A percentile compares a stretch with the other conserved stretches of the same genome.
Conservation (phyloP, 2,329 filamentous ascomycete genomes). For the Pseudocercospora pini-densiflorae region DNA sequence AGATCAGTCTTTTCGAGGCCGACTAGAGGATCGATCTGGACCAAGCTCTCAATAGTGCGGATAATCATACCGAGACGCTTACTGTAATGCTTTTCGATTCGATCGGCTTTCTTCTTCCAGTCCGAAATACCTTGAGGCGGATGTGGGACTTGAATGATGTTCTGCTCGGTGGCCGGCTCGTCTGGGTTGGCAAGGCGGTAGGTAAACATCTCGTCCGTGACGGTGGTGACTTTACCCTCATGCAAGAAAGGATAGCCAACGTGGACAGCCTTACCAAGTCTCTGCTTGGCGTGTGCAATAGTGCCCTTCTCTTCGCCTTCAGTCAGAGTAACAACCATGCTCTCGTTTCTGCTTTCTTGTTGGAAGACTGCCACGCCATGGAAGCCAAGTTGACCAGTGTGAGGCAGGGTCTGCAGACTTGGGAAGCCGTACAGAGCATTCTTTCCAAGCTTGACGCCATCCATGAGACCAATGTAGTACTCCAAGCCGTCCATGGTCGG, state of each 20-base stretch:
- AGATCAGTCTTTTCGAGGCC: slow-evolving; percentile 89
- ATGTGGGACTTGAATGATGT: slow-evolving; percentile 72
- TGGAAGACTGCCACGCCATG: slow-evolving; percentile 95
- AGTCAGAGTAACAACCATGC: slow-evolving; percentile 85
- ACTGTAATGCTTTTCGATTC: slow-evolving; percentile 85
- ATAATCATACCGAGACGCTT: slow-evolving; percentile 88
- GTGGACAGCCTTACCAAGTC: slow-evolving; percentile 83
- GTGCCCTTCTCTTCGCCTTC: slow-evolving; percentile 74
- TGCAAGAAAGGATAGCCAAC: slow-evolving; percentile 95
- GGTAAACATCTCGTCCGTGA: slow-evolving; percentile 92
- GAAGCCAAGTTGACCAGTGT: slow-evolving; percentile 79
- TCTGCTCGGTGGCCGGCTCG: slow-evolving; percentile 41
- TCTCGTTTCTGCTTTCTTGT: slow-evolving; percentile 93
- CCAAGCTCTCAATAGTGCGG: slow-evolving; percentile 82
- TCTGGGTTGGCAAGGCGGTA: slow-evolving; percentile 70
- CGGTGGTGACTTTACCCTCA: slow-evolving; percentile 85
- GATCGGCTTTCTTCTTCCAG: slow-evolving; percentile 81
- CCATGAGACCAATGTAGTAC: slow-evolving; percentile 79
- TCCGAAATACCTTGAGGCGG: slow-evolving; percentile 75
- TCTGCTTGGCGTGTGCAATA: slow-evolving; percentile 72
- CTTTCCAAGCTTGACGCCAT: slow-evolving; percentile 79
- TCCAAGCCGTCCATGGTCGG: slow-evolving; percentile 90
- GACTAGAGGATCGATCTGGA: slow-evolving; percentile 92
- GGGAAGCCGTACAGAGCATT: slow-evolving; percentile 93
- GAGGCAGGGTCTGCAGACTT: slow-evolving; percentile 82